These are phyloP conservation scores for Dillenia turbinata DNA, from an alignment of 164 flowering plant genomes.

Conservation along the genomic window DNA sequence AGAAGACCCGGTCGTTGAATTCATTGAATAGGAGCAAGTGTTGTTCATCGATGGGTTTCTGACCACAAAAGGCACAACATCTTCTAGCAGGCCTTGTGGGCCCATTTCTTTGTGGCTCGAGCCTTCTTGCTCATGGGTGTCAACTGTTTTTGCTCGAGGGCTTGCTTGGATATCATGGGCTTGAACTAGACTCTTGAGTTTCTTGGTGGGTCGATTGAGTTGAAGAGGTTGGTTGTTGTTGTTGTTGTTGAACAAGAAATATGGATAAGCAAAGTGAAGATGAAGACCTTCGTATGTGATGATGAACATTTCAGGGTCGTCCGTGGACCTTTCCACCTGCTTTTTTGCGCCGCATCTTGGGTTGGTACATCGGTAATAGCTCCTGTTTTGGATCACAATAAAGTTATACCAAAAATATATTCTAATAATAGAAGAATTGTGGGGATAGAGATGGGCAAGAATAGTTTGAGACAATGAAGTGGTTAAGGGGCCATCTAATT, in stretches of 20 bases:
- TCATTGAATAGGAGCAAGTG: constrained; percentile 19
- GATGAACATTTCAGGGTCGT: constrained; percentile 71
- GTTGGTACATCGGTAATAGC: constrained; percentile 91
- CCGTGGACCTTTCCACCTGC: constrained; percentile 74
- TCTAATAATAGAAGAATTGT: background rate
- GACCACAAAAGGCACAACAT: constrained; percentile 68
- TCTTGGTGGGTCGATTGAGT: constrained; percentile 8
- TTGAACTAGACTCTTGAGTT: constrained; percentile 21
- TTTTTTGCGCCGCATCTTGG: constrained; percentile 90
- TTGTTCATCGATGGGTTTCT: constrained; percentile 39
- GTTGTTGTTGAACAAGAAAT: constrained; percentile 18
- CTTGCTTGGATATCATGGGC: constrained; percentile 3
- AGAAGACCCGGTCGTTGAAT: background rate
- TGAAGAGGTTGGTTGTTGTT: background rate
- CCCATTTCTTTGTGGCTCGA: constrained; percentile 8
- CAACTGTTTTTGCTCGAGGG: background rate
- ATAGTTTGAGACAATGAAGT: background rate
- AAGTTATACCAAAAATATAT: background rate
- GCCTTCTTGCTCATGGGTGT: background rate
- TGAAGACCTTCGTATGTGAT: constrained; percentile 96
- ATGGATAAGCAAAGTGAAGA: constrained; percentile 75
- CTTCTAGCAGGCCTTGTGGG: constrained; percentile 77
- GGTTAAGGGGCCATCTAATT: background rate
- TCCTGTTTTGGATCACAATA: constrained; percentile 36
- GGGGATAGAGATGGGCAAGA: background rate